phyloP scores from a whole-genome alignment of 495 filamentous ascomycete genomes.

The Pseudotulostoma volvatum region DNA sequence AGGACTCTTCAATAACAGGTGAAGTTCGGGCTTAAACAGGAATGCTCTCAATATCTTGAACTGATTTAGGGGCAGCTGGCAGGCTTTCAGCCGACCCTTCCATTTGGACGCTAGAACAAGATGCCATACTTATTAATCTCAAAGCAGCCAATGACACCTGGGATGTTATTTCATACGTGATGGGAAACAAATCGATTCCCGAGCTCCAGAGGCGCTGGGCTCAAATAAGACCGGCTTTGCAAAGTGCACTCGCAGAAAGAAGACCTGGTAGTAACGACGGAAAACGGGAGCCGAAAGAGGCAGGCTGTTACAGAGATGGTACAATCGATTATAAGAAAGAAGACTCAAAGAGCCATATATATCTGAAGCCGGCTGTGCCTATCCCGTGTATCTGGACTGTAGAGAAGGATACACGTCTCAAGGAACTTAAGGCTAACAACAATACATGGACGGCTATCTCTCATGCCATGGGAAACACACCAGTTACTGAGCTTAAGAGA shows the following conservation, averaged over 20 bases:
- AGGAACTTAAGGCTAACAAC: slow-evolving; percentile 9
- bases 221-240: slow-evolving; percentile 1
- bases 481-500: slow-evolving; percentile 9
- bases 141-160: slow-evolving; percentile 11
- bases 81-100: no score
- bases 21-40: not conserved
- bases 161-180: slow-evolving; percentile 10
- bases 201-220: slow-evolving; percentile 14
- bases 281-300: no score
- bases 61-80: no score
- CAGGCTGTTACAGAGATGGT: no score
- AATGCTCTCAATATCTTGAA: no score
- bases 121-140: slow-evolving; percentile 9
- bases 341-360: no score
- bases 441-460: slow-evolving; percentile 16
- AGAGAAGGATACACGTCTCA: slow-evolving; percentile 12
- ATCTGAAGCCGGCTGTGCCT: no score
- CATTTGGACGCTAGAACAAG: slow-evolving; percentile 13
- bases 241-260: no score
- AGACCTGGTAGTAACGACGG: no score
- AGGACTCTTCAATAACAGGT: not conserved
- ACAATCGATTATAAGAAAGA: no score
- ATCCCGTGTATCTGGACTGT: slow-evolving; percentile 12
- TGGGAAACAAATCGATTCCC: slow-evolving; percentile 7
- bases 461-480: slow-evolving; percentile 6